Evolutionary conservation across 805 yeast species (phyloP), one percentile per base, ranked within the genome.

Genomic region (Kodamaea leandrae): DNA sequence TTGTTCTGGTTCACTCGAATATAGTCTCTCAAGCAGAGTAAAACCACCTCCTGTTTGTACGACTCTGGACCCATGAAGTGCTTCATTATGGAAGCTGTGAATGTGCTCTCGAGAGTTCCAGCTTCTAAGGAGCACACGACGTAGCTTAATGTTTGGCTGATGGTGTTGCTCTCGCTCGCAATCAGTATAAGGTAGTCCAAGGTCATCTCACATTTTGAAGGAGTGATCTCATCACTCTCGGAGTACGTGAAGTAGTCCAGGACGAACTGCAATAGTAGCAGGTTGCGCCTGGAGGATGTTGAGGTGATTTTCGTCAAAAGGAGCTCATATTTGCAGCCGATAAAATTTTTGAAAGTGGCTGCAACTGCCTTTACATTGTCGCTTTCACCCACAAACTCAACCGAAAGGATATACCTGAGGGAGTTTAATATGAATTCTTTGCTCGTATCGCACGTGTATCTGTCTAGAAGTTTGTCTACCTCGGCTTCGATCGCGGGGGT

Each of bases 81-180:
- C 27, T 4, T 24, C 15, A 14, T 24, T 13, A 25, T 15, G 6
- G 10, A 20, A 10, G 9, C 30, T 8, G 28, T 10, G 16, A 39
- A 39, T 18, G 29, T 39, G n/a, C 8, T 19, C 27, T 27, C 20
- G 14, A 39, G 23, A 14, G 23, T 34, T 20, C 20, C 20, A 8
- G 39, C 39, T 28, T 34, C 43, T 34, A 39, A 34, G 2, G 39
- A 23, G 30, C 43, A 39, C 30, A 34, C 39, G 16, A 34, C 34
- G 16, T 28, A 14, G 3, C 37, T 7, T 17, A 39, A 39, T 16
- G 30, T 9, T n/a, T 32, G 32, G 12, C 32, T 34, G 4, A 26
- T 23, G 6, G 13, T 15, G 17, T 15, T 18, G 13, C 14, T 21
- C 7, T 21, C 30, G 12, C 17, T n/a, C 21, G 20, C 24, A 5